Percentiles rank a stretch among this genome's conserved stretches.
Conservation (phyloP, 2,329 filamentous ascomycete genomes). For the Neonectria neomacrospora region DNA sequence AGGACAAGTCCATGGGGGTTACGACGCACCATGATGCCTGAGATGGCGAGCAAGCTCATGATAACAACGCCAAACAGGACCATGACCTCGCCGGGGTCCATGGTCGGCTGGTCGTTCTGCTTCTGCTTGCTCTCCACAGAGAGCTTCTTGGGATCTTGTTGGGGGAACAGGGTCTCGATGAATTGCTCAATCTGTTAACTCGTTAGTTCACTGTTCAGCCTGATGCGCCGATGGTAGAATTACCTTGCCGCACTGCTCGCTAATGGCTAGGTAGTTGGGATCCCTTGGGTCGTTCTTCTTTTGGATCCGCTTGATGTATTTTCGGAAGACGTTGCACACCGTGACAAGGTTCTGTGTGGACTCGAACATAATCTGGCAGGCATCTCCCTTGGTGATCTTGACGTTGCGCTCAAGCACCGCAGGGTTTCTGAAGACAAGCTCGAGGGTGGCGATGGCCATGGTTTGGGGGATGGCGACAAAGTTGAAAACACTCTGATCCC, state of each 20-base stretch:
- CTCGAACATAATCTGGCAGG: conserved; percentile 90
- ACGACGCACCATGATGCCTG: conserved; percentile 79
- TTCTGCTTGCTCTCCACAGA: conserved; percentile 53
- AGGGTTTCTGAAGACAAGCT: conserved; percentile 92
- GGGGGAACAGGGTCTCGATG: conserved; percentile 92
- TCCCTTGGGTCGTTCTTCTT: conserved; percentile 95
- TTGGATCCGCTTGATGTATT: conserved; percentile 83
- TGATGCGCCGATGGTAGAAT: background rate
- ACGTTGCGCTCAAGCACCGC: conserved; percentile 86
- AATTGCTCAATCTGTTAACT: conserved; percentile 84
- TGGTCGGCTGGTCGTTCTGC: conserved; percentile 55
- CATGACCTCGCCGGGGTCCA: conserved; percentile 68
- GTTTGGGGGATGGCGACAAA: conserved; percentile 96
- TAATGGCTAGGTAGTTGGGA: conserved; percentile 92
- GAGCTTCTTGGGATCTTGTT: conserved; percentile 75
- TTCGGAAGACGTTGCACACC: conserved; percentile 84
- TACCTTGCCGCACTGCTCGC: conserved; percentile 88
- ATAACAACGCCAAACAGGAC: conserved; percentile 76
- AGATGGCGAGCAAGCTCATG: conserved; percentile 75
- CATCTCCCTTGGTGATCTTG: conserved; percentile 96
- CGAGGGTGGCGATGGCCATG: conserved; percentile 97
- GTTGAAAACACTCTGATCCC: conserved; percentile 98
- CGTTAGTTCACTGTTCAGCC: conserved; percentile 24
- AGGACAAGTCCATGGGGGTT: background rate
- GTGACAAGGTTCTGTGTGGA: conserved; percentile 89